Conservation (phyloP, 345 rosid genomes). For the Brassica cretica region DNA sequence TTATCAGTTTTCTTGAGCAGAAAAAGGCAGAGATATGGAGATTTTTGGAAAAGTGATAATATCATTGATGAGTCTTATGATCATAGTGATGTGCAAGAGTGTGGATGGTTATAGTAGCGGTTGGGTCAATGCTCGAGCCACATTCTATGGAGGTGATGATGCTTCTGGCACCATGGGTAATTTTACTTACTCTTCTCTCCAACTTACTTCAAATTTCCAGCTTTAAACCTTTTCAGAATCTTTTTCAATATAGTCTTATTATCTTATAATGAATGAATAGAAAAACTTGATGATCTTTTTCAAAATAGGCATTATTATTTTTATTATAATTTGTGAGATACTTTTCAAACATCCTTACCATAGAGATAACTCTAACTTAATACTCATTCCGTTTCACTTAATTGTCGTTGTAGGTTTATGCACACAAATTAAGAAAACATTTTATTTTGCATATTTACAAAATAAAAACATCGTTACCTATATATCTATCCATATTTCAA, state of each 20-base stretch:
- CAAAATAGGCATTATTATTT: no score
- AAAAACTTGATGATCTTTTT: no score
- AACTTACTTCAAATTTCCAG: neutral
- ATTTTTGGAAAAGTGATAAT: conserved; percentile 15
- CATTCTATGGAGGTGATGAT: conserved; percentile 79
- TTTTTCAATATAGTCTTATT: neutral
- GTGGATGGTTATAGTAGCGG: conserved; percentile 43
- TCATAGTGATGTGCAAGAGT: conserved; percentile 33
- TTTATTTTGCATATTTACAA: no score
- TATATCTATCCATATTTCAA: no score
- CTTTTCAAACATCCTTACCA: no score
- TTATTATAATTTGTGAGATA: no score
- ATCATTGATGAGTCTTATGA: conserved; percentile 15
- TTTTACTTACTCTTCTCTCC: conserved; percentile 4
- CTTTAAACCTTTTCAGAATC: neutral
- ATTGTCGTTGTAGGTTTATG: no score
- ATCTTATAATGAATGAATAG: no score
- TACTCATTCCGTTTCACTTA: no score
- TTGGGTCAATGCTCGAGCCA: conserved; percentile 76
- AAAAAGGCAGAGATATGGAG: conserved; percentile 28
- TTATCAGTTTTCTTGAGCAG: neutral
- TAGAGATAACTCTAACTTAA: no score
- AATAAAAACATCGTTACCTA: no score
- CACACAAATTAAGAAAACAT: no score
- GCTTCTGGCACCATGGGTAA: conserved; percentile 87